Conservation (phyloP, 2,329 filamentous ascomycete species). For the Truncatella angustata region DNA sequence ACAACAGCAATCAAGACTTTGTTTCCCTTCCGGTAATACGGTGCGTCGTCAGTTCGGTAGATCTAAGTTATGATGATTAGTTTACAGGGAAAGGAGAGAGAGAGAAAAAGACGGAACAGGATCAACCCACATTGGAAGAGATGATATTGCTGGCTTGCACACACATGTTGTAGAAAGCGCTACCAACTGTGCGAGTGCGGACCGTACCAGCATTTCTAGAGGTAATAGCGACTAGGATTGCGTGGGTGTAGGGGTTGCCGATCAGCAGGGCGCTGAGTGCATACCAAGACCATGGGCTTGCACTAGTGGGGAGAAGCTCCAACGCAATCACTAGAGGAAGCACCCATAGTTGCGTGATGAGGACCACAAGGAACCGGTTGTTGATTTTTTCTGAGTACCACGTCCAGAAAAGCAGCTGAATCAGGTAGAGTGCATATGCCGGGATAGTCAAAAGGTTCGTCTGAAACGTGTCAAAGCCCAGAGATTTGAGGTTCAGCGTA, state of each 20-base stretch:
- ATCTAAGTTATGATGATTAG: slow-evolving; percentile 17
- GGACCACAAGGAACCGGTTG: slow-evolving; percentile 21
- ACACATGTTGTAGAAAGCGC: slow-evolving; percentile 60
- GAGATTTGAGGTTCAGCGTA: slow-evolving; percentile 16
- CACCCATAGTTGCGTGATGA: slow-evolving; percentile 48
- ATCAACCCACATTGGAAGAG: slow-evolving; percentile 32
- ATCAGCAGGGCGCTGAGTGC: slow-evolving; percentile 42
- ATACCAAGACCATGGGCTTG: slow-evolving; percentile 44
- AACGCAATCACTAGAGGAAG: slow-evolving; percentile 50
- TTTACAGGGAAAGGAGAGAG: too few species aligned
- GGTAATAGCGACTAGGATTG: slow-evolving; percentile 52
- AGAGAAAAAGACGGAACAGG: neutral
- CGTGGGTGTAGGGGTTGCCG: slow-evolving; percentile 45
- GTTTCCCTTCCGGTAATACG: slow-evolving; percentile 42
- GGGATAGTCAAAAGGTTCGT: slow-evolving; percentile 55
- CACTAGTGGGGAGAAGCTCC: slow-evolving; percentile 31
- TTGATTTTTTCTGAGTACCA: slow-evolving; percentile 44
- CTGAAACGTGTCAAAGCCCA: slow-evolving; percentile 17
- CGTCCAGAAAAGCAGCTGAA: slow-evolving; percentile 41
- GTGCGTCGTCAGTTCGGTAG: slow-evolving; percentile 40
- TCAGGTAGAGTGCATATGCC: slow-evolving; percentile 36
- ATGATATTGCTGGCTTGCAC: slow-evolving; percentile 44
- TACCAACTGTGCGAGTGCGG: slow-evolving; percentile 59
- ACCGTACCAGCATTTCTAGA: slow-evolving; percentile 63
- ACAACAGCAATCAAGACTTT: slow-evolving; percentile 38